These are phyloP conservation scores for Vigna unguiculata DNA, from an alignment of 306 rosid species.

Conservation along the genomic window DNA sequence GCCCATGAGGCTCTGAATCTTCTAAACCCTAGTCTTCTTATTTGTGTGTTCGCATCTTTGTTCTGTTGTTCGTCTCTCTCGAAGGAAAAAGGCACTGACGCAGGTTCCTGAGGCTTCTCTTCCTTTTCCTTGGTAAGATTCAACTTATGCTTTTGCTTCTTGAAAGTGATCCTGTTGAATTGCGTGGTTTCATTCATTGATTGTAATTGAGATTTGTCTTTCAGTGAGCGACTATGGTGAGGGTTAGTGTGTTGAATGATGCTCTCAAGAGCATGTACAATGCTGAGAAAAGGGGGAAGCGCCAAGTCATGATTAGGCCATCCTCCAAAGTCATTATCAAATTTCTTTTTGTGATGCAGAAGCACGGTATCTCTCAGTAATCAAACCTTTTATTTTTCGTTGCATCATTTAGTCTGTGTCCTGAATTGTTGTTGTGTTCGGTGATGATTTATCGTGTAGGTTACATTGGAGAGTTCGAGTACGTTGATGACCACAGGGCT, in stretches of 20 bases:
- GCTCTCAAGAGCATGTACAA: background rate
- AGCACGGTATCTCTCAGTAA: background rate
- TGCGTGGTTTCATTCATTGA: too few relatives aligned
- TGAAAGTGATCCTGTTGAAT: too few relatives aligned
- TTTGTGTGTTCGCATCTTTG: too few relatives aligned
- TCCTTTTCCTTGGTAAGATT: too few relatives aligned
- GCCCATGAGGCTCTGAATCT: too few relatives aligned
- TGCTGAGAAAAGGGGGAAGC: constrained; percentile 1
- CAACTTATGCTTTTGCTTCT: too few relatives aligned
- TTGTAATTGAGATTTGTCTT: too few relatives aligned
- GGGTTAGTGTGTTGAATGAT: background rate
- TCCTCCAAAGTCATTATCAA: background rate
- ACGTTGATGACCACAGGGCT: background rate
- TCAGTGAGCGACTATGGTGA: background rate
- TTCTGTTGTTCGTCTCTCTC: too few relatives aligned
- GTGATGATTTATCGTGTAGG: background rate
- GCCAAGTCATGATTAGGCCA: background rate
- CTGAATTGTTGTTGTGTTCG: background rate
- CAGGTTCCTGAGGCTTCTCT: background rate
- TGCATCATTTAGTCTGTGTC: too few relatives aligned
- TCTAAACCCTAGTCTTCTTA: too few relatives aligned
- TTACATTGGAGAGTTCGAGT: background rate
- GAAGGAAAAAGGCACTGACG: background rate
- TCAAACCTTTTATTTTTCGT: background rate
- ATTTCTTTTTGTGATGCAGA: background rate